Evolutionary conservation across 164 flowering plant species (phyloP).

Genomic region (Euptelea pleiosperma): DNA sequence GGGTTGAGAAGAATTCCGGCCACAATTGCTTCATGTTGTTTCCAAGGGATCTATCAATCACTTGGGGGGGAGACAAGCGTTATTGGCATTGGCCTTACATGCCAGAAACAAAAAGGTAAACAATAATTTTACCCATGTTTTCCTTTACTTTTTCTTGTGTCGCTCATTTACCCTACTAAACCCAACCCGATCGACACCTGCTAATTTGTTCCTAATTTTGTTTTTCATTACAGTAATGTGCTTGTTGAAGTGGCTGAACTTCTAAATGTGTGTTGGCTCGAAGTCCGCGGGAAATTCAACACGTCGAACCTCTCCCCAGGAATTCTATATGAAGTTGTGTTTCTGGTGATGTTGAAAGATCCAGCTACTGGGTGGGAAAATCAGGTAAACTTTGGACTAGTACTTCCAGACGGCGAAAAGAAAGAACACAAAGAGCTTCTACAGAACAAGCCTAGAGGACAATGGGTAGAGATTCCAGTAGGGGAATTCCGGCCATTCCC

Average conservation of each 20-base stretch:
- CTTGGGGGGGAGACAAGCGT: constrained; percentile 49
- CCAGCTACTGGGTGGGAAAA: constrained; percentile 52
- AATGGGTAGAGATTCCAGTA: too few relatives aligned
- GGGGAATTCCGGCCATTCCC: too few relatives aligned
- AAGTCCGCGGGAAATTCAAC: constrained; percentile 48
- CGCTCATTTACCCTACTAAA: too few relatives aligned
- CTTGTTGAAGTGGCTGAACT: constrained; percentile 35
- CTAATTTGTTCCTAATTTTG: too few relatives aligned
- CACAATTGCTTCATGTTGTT: constrained; percentile 50
- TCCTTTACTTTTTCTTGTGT: too few relatives aligned
- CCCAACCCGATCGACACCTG: too few relatives aligned
- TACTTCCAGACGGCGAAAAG: constrained; percentile 38
- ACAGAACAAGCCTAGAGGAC: constrained; percentile 26
- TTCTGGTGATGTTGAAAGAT: constrained; percentile 47
- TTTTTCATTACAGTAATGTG: constrained; percentile 43
- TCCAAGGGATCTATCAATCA: constrained; percentile 51
- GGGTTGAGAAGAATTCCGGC: too few relatives aligned
- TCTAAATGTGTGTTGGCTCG: constrained; percentile 87
- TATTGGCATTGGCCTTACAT: constrained; percentile 72
- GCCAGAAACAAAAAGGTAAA: too few relatives aligned
- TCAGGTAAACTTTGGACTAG: constrained; percentile 49
- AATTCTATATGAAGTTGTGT: constrained; percentile 36
- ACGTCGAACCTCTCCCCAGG: constrained; percentile 40
- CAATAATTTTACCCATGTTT: too few relatives aligned
- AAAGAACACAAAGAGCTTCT: constrained; percentile 30